Evolutionary conservation across 208 protist genomes (phyloP), one percentile per base, ranked within the genome.

Genomic region (Crithidia expoeki): DNA sequence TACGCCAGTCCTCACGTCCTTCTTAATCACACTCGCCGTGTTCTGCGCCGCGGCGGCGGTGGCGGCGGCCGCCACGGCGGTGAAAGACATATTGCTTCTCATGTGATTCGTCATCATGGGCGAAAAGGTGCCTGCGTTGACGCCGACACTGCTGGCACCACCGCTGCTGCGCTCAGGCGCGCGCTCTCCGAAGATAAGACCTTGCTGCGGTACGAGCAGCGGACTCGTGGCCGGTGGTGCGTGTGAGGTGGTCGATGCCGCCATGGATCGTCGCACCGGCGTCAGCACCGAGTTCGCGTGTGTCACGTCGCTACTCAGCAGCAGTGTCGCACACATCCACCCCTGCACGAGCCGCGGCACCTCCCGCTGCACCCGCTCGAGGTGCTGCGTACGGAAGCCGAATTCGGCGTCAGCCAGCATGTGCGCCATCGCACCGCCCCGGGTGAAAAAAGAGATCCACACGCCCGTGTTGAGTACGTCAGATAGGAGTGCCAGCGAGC

Each of bases 361-460:
- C 23, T 70, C 76, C 42, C 67, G 40, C 57, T 81, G 83, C 69
- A 96, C 71, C 28, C 76, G 59, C 70, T 89, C 81, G 40, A 96
- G 44, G 76, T 96, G 81, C 60, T 85, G 86, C 36, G 86, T 80
- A 33, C 84, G 84, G 51, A 93, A 96, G 49, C 44, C 36, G 28
- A 92, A 63, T 16, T 73, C 46, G 19, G 65, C 25, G 61, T 83
- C 77, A 38, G 55, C 69, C 40, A 85, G 68, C 19, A 96, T 81
- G 42, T 90, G 78, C 16, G 67, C 72, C 19, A 96, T 58, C 9
- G 81, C 90, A 16, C 76, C 81, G 33, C 90, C 90, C 23, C 80
- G 72, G 17, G 80, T 79, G 33, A 91, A 64, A 81, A 85, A 96
- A 9, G 86, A 82, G n/a, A 86, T 64, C 88, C 85, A 92, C 61